Evolutionary conservation across 805 yeast genomes (phyloP).

Genomic region (Torulaspora delbrueckii): DNA sequence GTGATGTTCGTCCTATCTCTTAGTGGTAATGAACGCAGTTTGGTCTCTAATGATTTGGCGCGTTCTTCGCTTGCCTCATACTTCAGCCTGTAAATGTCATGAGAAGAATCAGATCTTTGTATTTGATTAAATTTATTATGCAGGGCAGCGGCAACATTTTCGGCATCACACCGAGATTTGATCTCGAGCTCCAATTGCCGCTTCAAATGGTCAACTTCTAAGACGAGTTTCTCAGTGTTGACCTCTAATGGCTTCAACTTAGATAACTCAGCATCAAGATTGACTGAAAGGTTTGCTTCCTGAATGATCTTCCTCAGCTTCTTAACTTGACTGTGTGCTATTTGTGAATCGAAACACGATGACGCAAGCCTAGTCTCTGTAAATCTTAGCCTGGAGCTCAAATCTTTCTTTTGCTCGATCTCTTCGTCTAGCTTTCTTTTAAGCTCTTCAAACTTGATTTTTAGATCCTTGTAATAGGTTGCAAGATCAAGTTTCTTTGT

Average conservation of each 20-base stretch:
- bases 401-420: constrained; percentile 38
- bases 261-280: constrained; percentile 24
- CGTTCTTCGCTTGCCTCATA: constrained; percentile 45
- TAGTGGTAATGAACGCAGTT: constrained; percentile 25
- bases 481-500: constrained; percentile 16
- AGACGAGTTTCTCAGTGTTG: constrained; percentile 29
- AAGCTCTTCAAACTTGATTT: constrained; percentile 49
- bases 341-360: constrained; percentile 56
- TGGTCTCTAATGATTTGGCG: constrained; percentile 39
- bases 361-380: constrained; percentile 61
- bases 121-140: constrained; percentile 25
- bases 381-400: constrained; percentile 53
- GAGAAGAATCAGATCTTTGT: constrained; percentile 30
- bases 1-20: constrained; percentile 30
- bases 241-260: constrained; percentile 21
- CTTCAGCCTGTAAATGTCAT: constrained; percentile 41
- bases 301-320: constrained; percentile 33
- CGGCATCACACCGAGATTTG: constrained; percentile 47
- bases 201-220: constrained; percentile 48
- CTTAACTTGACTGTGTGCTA: constrained; percentile 40
- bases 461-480: constrained; percentile 39
- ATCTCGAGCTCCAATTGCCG: constrained; percentile 49
- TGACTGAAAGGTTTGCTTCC: constrained; percentile 25
- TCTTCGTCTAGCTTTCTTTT: constrained; percentile 47
- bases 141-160: constrained; percentile 36